These are phyloP conservation scores for Niveomyces coronatus DNA, from an alignment of 2,329 filamentous ascomycete genomes.

Conservation along the genomic window DNA sequence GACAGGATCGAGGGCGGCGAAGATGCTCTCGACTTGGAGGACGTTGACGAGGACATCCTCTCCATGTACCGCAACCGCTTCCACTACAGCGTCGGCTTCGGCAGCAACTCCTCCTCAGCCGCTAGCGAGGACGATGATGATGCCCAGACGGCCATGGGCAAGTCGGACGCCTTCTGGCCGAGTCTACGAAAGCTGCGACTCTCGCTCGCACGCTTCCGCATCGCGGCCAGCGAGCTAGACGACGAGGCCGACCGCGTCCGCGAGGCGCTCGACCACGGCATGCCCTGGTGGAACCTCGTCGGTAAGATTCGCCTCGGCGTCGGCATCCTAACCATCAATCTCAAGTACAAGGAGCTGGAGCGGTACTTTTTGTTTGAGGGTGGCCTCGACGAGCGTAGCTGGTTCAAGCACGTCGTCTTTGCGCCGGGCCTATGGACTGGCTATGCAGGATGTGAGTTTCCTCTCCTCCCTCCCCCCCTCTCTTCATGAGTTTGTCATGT, in stretches of 20 bases:
- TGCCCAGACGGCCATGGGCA: slow-evolving; percentile 23
- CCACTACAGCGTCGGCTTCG: slow-evolving; percentile 8
- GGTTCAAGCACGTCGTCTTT: slow-evolving; percentile 95
- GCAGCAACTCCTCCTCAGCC: neutral
- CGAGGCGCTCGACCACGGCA: slow-evolving; percentile 35
- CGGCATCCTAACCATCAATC: slow-evolving; percentile 58
- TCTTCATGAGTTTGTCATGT: neutral
- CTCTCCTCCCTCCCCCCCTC: neutral
- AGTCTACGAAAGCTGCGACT: slow-evolving; percentile 29
- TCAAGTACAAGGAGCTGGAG: slow-evolving; percentile 76
- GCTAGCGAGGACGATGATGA: slow-evolving; percentile 14
- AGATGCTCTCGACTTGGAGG: slow-evolving; percentile 10
- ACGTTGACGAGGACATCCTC: slow-evolving; percentile 18
- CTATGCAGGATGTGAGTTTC: slow-evolving; percentile 60
- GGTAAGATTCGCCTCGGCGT: slow-evolving; percentile 54
- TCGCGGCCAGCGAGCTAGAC: slow-evolving; percentile 35
- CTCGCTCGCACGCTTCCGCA: slow-evolving; percentile 26
- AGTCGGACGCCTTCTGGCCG: slow-evolving; percentile 27
- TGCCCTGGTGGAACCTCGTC: slow-evolving; percentile 74
- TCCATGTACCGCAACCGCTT: slow-evolving; percentile 21
- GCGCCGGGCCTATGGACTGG: slow-evolving; percentile 87
- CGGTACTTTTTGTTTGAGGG: slow-evolving; percentile 64
- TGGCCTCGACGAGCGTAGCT: slow-evolving; percentile 68
- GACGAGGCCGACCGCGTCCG: slow-evolving; percentile 31
- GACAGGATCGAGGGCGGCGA: slow-evolving; percentile 12